Percentiles rank a stretch among this genome's conserved stretches.
These are phyloP conservation scores for Scedosporium apiospermum DNA, from an alignment of 2,329 filamentous ascomycete genomes.

Conservation along the genomic window DNA sequence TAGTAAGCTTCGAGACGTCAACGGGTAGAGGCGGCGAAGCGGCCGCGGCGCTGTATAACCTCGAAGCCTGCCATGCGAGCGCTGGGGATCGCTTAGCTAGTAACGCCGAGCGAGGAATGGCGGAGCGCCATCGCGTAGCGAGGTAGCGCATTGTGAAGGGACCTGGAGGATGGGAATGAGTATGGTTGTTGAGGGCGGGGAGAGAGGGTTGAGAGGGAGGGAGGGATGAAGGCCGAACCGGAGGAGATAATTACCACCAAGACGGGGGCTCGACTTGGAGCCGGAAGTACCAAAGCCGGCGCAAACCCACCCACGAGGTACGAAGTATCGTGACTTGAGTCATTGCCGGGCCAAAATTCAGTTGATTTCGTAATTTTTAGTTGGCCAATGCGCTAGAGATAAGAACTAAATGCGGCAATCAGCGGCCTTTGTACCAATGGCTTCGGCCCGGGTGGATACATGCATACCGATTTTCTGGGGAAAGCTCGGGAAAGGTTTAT, in stretches of 20 bases:
- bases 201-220: neutral
- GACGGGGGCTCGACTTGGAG: neutral
- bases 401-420: neutral
- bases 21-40: slow-evolving; percentile 47
- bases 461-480: neutral
- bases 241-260: neutral
- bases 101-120: neutral
- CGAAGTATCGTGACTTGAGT: too few relatives aligned
- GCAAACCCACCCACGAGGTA: too few relatives aligned
- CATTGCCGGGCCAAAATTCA: neutral
- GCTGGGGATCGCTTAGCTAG: slow-evolving; percentile 2
- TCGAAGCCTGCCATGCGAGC: slow-evolving; percentile 18
- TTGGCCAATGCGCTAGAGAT: neutral
- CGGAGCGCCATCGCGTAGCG: slow-evolving; percentile 3
- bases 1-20: slow-evolving; percentile 65
- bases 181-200: neutral
- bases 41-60: slow-evolving; percentile 44
- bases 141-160: slow-evolving; percentile 1
- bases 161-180: neutral
- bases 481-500: neutral
- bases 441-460: neutral
- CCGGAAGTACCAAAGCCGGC: too few relatives aligned
- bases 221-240: neutral
- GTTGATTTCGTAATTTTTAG: neutral
- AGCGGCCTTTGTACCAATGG: neutral